phyloP scores from a whole-genome alignment of 805 yeast genomes.

The Suhomyces canberraensis region DNA sequence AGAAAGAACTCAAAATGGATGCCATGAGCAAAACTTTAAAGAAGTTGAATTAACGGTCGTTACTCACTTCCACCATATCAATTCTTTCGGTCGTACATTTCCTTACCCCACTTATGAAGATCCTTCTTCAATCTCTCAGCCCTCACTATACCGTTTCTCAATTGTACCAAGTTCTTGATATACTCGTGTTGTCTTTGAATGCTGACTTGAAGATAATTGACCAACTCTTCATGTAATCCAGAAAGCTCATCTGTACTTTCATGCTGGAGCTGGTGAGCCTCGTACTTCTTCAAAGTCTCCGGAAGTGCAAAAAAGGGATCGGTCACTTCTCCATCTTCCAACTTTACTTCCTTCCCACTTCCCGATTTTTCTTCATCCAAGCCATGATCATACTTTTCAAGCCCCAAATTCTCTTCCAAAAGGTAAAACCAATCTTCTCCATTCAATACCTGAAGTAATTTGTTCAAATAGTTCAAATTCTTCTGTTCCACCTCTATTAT shows the following conservation, averaged over 20 bases:
- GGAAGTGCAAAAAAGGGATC: conserved; percentile 60
- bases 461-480: conserved; percentile 66
- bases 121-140: conserved; percentile 73
- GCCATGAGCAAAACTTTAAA: no score
- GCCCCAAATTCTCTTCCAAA: conserved; percentile 58
- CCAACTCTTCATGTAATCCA: conserved; percentile 59
- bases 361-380: conserved; percentile 25
- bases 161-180: conserved; percentile 68
- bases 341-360: conserved; percentile 10
- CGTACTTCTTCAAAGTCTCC: conserved; percentile 30
- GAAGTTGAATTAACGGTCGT: no score
- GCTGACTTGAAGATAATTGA: conserved; percentile 42
- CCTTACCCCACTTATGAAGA: conserved; percentile 80
- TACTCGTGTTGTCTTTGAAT: conserved; percentile 68
- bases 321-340: conserved; percentile 50
- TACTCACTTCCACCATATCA: no score
- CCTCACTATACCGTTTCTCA: conserved; percentile 72
- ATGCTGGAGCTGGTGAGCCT: conserved; percentile 22
- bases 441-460: conserved; percentile 70
- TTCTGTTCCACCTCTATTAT: conserved; percentile 79
- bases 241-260: conserved; percentile 30
- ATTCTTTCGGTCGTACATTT: conserved; percentile 54
- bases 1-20: no score
- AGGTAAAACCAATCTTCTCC: conserved; percentile 82
- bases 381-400: conserved; percentile 70